Evolutionary conservation across 2,329 filamentous ascomycete species (phyloP).

Genomic region (Hansfordia pulvinata): DNA sequence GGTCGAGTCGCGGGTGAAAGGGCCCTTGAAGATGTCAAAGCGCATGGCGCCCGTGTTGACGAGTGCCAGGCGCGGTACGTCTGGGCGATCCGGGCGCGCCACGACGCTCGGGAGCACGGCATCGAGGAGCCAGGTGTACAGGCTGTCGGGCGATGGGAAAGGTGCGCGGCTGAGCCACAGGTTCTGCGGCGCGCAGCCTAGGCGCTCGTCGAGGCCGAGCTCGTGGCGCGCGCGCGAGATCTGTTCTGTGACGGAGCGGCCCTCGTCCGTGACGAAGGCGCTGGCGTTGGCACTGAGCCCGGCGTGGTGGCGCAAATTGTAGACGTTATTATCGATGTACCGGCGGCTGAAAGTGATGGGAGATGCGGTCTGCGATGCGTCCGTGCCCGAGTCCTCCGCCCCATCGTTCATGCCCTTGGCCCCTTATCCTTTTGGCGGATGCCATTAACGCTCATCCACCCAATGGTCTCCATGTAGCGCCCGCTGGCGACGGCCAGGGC

Average conservation of each 20-base stretch:
- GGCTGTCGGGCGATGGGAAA: conserved; percentile 60
- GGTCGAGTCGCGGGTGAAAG: conserved; percentile 77
- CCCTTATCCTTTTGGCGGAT: too few species aligned
- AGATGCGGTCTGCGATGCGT: conserved; percentile 15
- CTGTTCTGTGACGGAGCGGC: conserved; percentile 54
- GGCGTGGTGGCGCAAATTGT: conserved; percentile 71
- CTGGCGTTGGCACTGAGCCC: conserved; percentile 54
- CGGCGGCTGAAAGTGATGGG: conserved; percentile 54
- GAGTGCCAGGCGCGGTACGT: conserved; percentile 56
- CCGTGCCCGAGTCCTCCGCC: conserved; percentile 11
- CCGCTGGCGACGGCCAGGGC: conserved; percentile 76
- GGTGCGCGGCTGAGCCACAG: conserved; percentile 72
- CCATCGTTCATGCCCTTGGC: conserved; percentile 23
- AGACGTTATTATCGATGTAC: conserved; percentile 92
- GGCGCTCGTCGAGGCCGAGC: conserved; percentile 57
- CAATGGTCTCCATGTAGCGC: conserved; percentile 88
- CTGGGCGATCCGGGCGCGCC: conserved; percentile 38
- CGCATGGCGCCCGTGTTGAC: conserved; percentile 85
- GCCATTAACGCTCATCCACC: conserved; percentile 79
- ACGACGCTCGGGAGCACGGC: conserved; percentile 60
- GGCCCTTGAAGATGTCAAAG: conserved; percentile 89
- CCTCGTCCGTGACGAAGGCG: conserved; percentile 64
- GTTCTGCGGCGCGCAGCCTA: conserved; percentile 71
- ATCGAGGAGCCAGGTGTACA: conserved; percentile 70
- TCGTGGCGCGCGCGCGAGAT: conserved; percentile 58